Conservation (phyloP, 345 rosid species). For the Brassica cretica region DNA sequence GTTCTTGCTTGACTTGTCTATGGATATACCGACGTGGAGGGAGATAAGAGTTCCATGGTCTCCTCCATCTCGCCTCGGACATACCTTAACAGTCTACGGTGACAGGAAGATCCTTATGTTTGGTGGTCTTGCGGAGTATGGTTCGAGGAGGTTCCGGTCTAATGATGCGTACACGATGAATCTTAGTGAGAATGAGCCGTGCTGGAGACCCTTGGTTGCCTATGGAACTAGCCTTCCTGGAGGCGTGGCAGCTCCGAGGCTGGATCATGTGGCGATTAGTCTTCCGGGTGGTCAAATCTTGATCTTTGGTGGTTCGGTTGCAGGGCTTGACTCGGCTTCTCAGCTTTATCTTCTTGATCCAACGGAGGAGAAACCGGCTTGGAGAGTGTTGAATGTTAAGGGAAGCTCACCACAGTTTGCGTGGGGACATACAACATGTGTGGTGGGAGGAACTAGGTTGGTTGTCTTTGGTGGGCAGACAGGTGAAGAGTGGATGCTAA, state of each 20-base stretch:
- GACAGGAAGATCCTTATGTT: constrained; percentile 89
- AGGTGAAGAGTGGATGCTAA: constrained; percentile 96
- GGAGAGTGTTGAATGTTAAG: constrained; percentile 79
- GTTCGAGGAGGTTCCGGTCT: constrained; percentile 83
- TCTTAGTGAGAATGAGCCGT: constrained; percentile 83
- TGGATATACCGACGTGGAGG: constrained; percentile 90
- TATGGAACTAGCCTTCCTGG: constrained; percentile 66
- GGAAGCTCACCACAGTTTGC: constrained; percentile 87
- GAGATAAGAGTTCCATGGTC: constrained; percentile 91
- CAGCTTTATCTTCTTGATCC: constrained; percentile 89
- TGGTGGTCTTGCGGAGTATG: constrained; percentile 89
- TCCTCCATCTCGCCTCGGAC: constrained; percentile 92
- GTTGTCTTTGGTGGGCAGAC: constrained; percentile 91
- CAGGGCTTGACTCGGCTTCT: constrained; percentile 88
- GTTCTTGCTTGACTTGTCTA: constrained; percentile 82
- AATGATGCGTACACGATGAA: constrained; percentile 95
- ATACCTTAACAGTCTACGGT: constrained; percentile 82
- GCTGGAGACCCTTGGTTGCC: constrained; percentile 81
- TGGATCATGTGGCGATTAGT: constrained; percentile 87
- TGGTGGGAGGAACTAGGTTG: constrained; percentile 88
- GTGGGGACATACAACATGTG: constrained; percentile 96
- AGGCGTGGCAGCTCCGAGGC: constrained; percentile 74
- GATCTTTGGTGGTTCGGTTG: constrained; percentile 89
- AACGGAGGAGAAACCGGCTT: constrained; percentile 79
- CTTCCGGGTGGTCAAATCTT: constrained; percentile 84